A percentile compares a stretch with the other conserved stretches of the same genome.
Conservation (phyloP, 768 basidiomycete genomes). For the Pseudohyphozyma bogoriensis region DNA sequence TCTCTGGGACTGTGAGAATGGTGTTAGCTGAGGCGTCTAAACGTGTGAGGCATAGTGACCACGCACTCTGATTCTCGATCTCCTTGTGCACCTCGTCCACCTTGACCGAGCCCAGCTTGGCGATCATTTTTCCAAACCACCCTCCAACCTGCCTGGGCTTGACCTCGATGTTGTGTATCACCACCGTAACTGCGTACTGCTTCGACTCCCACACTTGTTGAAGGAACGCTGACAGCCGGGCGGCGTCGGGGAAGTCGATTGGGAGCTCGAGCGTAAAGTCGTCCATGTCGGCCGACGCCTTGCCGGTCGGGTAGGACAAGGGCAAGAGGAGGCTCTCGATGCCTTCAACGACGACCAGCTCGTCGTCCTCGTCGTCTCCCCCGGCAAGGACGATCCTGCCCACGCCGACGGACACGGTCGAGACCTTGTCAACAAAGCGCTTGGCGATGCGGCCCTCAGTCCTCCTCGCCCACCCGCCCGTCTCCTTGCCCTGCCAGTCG, state of each 20-base stretch:
- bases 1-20: conserved; percentile 10
- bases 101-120: not conserved
- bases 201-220: not conserved
- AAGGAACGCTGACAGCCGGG: conserved; percentile 1
- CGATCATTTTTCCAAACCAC: too few relatives aligned
- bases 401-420: conserved; percentile 7
- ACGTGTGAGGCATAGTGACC: not conserved
- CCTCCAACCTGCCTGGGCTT: not conserved
- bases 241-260: conserved; percentile 14
- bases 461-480: conserved; percentile 5
- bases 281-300: conserved; percentile 5
- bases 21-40: not conserved
- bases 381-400: conserved; percentile 1
- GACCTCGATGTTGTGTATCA: not conserved
- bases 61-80: not conserved
- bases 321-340: conserved; percentile 14
- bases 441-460: conserved; percentile 10
- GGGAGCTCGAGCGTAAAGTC: conserved; percentile 15
- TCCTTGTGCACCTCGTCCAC: not conserved
- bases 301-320: conserved; percentile 19
- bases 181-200: conserved; percentile 3
- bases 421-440: conserved; percentile 12
- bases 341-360: conserved; percentile 11
- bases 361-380: not conserved
- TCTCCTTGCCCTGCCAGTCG: conserved; percentile 20